These are phyloP conservation scores for Globisporangium megalacanthum DNA, from an alignment of 352 stramenopile genomes.

Conservation along the genomic window DNA sequence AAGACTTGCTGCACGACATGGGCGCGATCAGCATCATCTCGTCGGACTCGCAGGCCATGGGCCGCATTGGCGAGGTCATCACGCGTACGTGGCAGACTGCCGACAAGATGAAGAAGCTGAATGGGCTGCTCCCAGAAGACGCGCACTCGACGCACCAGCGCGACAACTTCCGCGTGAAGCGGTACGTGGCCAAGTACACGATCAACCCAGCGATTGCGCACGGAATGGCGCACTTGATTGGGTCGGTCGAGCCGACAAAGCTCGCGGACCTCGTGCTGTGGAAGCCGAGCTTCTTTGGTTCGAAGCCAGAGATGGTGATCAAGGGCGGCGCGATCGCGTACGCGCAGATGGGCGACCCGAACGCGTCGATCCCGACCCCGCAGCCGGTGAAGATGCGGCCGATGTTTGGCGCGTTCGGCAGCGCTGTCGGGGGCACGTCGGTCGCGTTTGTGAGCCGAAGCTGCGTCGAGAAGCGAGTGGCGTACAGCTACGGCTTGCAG, in stretches of 20 bases:
- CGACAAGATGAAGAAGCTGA: constrained; percentile 97
- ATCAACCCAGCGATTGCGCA: constrained; percentile 97
- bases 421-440: constrained; percentile 51
- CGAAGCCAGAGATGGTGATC: constrained; percentile 95
- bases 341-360: constrained; percentile 96
- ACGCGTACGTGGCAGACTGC: constrained; percentile 96
- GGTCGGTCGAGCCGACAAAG: constrained; percentile 91
- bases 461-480: constrained; percentile 64
- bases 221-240: constrained; percentile 94
- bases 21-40: constrained; percentile 97
- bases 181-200: constrained; percentile 98
- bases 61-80: constrained; percentile 95
- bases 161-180: constrained; percentile 94
- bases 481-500: constrained; percentile 70
- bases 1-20: constrained; percentile 97
- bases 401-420: constrained; percentile 88
- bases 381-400: constrained; percentile 95
- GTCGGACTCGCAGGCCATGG: constrained; percentile 96
- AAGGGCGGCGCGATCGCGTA: constrained; percentile 94
- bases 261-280: constrained; percentile 94
- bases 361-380: constrained; percentile 95
- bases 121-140: constrained; percentile 87
- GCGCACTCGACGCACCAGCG: constrained; percentile 34
- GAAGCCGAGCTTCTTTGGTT: constrained; percentile 94
- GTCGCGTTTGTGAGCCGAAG: constrained; percentile 90